Conservation (phyloP, 2,329 filamentous ascomycete genomes). For the Botryosphaeria agaves region DNA sequence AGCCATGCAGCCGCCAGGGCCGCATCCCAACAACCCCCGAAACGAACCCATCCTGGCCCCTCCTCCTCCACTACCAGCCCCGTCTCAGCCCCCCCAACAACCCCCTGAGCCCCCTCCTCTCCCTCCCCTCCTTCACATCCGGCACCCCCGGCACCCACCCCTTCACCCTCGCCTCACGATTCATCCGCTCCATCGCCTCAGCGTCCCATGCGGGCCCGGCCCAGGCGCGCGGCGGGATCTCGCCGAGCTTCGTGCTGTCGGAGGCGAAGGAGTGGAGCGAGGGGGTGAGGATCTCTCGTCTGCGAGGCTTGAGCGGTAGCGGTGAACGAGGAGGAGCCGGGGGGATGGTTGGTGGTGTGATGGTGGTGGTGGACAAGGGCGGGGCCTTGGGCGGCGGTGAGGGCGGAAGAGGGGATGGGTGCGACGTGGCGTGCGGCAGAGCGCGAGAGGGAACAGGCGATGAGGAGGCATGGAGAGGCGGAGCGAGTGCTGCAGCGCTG, state of each 20-base stretch:
- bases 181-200: conserved; percentile 22
- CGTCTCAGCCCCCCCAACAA: too few relatives aligned
- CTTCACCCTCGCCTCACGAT: conserved; percentile 17
- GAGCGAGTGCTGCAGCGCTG: too few relatives aligned
- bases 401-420: conserved; percentile 2
- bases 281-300: conserved; percentile 17
- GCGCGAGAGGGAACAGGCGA: too few relatives aligned
- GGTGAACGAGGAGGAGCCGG: conserved; percentile 2
- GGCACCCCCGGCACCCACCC: conserved; percentile 13
- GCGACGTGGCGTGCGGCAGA: too few relatives aligned
- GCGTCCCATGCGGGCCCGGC: conserved; percentile 23
- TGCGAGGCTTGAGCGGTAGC: conserved; percentile 8
- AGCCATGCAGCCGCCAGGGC: too few relatives aligned
- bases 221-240: conserved; percentile 29
- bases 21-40: too few relatives aligned
- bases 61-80: too few relatives aligned
- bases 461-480: too few relatives aligned
- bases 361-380: conserved; percentile 2
- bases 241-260: conserved; percentile 29
- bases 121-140: too few relatives aligned
- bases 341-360: neutral
- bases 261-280: conserved; percentile 26
- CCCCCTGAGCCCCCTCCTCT: too few relatives aligned
- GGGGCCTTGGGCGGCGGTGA: neutral
- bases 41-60: too few relatives aligned